phyloP scores from a whole-genome alignment of 805 yeast genomes.

The Pichia insulana region DNA sequence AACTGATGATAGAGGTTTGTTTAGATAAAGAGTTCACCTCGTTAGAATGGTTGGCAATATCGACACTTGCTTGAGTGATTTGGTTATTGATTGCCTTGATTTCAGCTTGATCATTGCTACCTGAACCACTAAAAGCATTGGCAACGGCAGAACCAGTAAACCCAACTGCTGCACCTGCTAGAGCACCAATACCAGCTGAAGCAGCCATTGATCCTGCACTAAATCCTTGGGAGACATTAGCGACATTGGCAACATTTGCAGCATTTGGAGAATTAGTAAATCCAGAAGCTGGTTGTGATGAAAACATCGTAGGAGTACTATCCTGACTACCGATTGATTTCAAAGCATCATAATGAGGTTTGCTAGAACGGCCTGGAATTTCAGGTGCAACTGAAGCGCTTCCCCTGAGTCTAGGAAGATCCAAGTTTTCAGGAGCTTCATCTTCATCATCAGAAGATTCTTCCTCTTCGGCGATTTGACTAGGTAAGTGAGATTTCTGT shows the following conservation, averaged over 20 bases:
- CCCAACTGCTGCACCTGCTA: slow-evolving; percentile 8
- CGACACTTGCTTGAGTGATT: slow-evolving; percentile 72
- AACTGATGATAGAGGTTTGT: slow-evolving; percentile 65
- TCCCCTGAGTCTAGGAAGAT: slow-evolving; percentile 16
- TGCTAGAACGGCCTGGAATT: slow-evolving; percentile 29
- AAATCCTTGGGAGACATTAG: slow-evolving; percentile 9
- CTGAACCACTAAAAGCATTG: background rate
- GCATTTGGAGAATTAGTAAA: slow-evolving; percentile 5
- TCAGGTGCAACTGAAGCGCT: slow-evolving; percentile 20
- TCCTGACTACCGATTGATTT: slow-evolving; percentile 10
- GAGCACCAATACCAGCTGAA: background rate
- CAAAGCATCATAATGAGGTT: slow-evolving; percentile 41
- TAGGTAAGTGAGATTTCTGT: slow-evolving; percentile 3
- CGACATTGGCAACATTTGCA: slow-evolving; percentile 4
- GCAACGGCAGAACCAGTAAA: background rate
- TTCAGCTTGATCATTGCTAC: background rate
- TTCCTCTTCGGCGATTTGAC: background rate
- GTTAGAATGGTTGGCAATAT: slow-evolving; percentile 76
- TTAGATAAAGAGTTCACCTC: slow-evolving; percentile 71
- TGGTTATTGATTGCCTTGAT: slow-evolving; percentile 37
- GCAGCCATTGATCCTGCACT: background rate
- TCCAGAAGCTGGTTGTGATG: slow-evolving; percentile 14
- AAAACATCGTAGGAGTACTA: slow-evolving; percentile 8
- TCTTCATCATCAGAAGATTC: slow-evolving; percentile 29
- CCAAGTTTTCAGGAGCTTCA: slow-evolving; percentile 30